Evolutionary conservation across 768 basidiomycete species (phyloP).

Genomic region (Chiua virens): DNA sequence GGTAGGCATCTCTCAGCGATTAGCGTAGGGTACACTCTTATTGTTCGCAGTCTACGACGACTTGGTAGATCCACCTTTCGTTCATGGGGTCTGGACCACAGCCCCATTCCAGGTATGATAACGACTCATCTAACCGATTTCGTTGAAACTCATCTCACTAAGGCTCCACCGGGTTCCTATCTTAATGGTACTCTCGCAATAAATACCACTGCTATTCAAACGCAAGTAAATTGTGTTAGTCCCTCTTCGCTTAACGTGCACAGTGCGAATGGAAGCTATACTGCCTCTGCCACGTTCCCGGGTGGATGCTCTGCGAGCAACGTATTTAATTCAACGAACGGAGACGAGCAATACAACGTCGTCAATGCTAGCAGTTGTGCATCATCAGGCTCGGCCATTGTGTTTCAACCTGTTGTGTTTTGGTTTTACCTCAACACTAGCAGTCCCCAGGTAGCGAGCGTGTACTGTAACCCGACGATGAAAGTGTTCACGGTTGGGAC

Average conservation of each 20-base stretch:
- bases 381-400: slow-evolving; percentile 30
- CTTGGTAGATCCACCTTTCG: slow-evolving; percentile 59
- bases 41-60: slow-evolving; percentile 30
- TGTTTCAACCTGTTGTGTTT: slow-evolving; percentile 61
- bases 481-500: slow-evolving; percentile 43
- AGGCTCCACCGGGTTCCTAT: slow-evolving; percentile 45
- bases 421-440: slow-evolving; percentile 54
- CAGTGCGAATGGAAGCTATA: slow-evolving; percentile 29
- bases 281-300: slow-evolving; percentile 44
- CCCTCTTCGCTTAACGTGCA: slow-evolving; percentile 33
- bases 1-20: slow-evolving; percentile 9
- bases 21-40: no score
- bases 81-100: slow-evolving; percentile 51
- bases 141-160: neutral
- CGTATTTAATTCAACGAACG: slow-evolving; percentile 37
- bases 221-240: slow-evolving; percentile 47
- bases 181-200: slow-evolving; percentile 55
- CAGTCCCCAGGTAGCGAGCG: slow-evolving; percentile 42
- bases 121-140: neutral
- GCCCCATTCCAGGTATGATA: slow-evolving; percentile 48
- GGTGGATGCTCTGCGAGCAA: slow-evolving; percentile 45
- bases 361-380: slow-evolving; percentile 35
- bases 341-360: slow-evolving; percentile 53
- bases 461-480: slow-evolving; percentile 61
- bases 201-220: slow-evolving; percentile 49